These are phyloP conservation scores for Petrea volubilis DNA, from an alignment of 257 asterid genomes.

Conservation along the genomic window DNA sequence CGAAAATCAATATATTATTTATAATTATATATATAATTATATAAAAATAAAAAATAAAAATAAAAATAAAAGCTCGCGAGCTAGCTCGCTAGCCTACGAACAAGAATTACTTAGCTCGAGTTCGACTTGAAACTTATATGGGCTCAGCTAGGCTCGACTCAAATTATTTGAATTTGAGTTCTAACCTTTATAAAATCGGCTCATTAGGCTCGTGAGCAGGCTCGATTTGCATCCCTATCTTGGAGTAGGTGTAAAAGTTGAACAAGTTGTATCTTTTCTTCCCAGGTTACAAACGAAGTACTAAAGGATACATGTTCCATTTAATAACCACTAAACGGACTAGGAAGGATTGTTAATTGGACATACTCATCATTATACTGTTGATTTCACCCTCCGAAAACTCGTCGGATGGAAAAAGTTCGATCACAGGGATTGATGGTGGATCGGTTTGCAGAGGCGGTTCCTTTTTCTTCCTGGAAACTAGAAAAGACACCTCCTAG, in stretches of 20 bases:
- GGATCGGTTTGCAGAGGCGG: constrained; percentile 82
- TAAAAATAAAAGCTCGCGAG: no score
- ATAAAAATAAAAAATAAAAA: no score
- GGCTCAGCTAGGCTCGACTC: no score
- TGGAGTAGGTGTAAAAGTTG: neutral
- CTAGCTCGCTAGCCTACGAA: no score
- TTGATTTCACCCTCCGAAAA: constrained; percentile 99
- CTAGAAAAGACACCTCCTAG: neutral
- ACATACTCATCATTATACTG: constrained; percentile 94
- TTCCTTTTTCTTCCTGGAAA: constrained; percentile 84
- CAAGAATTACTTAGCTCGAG: no score
- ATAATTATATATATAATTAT: no score
- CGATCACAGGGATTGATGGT: constrained; percentile 78
- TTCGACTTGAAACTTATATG: no score
- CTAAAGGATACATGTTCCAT: neutral
- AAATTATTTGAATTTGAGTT: no score
- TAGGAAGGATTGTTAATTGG: constrained; percentile 6
- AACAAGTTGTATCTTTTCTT: neutral
- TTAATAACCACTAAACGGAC: neutral
- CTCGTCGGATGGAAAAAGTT: constrained; percentile 87
- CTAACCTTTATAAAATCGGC: no score
- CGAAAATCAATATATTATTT: no score
- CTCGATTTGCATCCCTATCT: no score
- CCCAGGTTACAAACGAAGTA: neutral
- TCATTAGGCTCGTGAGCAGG: no score